phyloP scores from a whole-genome alignment of 176 grass and related monocot species.

The Cymbopogon citratus region DNA sequence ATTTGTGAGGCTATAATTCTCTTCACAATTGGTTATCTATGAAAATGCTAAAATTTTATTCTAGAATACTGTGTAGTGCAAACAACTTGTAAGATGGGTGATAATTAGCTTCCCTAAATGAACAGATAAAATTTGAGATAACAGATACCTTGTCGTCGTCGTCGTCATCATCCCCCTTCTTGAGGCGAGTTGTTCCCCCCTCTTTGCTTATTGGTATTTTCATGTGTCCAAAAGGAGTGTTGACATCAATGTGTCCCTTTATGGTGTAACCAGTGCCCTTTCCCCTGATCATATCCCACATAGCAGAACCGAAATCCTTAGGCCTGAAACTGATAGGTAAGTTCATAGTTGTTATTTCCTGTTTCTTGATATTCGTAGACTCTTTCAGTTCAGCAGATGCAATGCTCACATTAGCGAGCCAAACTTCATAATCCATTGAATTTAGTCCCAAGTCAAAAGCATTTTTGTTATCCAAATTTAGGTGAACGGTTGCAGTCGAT shows the following conservation, averaged over 20 bases:
- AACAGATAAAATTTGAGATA: not conserved
- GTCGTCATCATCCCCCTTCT: constrained; percentile 59
- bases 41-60: not conserved
- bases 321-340: constrained; percentile 81
- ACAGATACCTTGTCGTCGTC: constrained; percentile 49
- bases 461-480: constrained; percentile 91
- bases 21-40: not conserved
- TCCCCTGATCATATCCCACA: constrained; percentile 97
- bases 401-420: constrained; percentile 69
- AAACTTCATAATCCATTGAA: constrained; percentile 70
- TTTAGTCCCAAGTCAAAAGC: constrained; percentile 85
- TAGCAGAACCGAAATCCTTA: constrained; percentile 88
- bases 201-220: constrained; percentile 81
- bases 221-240: constrained; percentile 86
- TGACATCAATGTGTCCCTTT: constrained; percentile 82
- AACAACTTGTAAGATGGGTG: not conserved
- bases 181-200: constrained; percentile 72
- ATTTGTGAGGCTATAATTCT: not conserved
- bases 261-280: constrained; percentile 79
- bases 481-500: constrained; percentile 52
- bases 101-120: not conserved
- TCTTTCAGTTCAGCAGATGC: constrained; percentile 59
- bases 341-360: constrained; percentile 63
- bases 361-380: constrained; percentile 57
- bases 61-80: not conserved